These are phyloP conservation scores for Rhynchosporium secalis DNA, from an alignment of 2,329 filamentous ascomycete genomes.

Conservation along the genomic window DNA sequence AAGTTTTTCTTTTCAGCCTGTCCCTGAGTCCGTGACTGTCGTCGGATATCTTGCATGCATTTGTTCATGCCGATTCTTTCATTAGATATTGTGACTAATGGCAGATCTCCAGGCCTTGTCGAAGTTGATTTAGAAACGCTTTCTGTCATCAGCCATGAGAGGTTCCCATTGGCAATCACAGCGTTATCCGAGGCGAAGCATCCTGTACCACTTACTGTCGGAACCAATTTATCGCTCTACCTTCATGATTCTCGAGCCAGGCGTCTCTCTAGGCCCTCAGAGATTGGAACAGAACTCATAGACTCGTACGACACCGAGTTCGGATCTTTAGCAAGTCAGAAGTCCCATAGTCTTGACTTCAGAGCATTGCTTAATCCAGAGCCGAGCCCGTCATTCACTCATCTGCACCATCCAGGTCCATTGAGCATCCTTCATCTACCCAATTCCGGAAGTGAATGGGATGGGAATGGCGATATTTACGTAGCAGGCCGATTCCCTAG, in stretches of 20 bases:
- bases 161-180: slow-evolving; percentile 80
- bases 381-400: slow-evolving; percentile 61
- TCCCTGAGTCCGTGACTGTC: background rate
- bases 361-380: slow-evolving; percentile 44
- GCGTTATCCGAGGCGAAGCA: slow-evolving; percentile 71
- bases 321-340: slow-evolving; percentile 21
- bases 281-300: slow-evolving; percentile 25
- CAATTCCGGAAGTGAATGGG: slow-evolving; percentile 45
- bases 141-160: slow-evolving; percentile 65
- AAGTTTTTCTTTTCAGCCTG: too few relatives aligned
- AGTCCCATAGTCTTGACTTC: slow-evolving; percentile 31
- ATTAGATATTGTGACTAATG: slow-evolving; percentile 26
- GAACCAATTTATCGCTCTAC: slow-evolving; percentile 78
- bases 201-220: slow-evolving; percentile 75
- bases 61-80: background rate
- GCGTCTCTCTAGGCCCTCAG: slow-evolving; percentile 33
- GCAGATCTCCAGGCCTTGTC: slow-evolving; percentile 55
- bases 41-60: background rate
- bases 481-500: slow-evolving; percentile 86
- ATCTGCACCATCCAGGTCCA: slow-evolving; percentile 77
- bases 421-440: slow-evolving; percentile 80
- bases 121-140: slow-evolving; percentile 80
- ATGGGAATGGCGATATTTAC: slow-evolving; percentile 71
- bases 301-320: slow-evolving; percentile 36
- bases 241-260: slow-evolving; percentile 71